These are phyloP conservation scores for Pichia nanzhaoensis DNA, from an alignment of 805 yeast genomes.

Conservation along the genomic window DNA sequence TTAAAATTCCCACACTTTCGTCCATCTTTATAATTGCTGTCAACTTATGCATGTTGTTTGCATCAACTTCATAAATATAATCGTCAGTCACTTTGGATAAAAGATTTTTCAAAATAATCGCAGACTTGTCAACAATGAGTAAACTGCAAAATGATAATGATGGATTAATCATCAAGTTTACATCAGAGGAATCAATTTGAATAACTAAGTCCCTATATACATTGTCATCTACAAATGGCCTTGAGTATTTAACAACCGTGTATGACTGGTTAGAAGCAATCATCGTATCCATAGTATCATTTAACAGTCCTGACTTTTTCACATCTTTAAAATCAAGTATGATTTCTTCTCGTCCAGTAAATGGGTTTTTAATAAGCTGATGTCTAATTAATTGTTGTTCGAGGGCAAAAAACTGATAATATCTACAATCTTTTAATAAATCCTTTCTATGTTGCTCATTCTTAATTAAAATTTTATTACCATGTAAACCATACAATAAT, in stretches of 20 bases:
- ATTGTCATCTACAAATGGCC: conserved; percentile 40
- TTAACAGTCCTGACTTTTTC: conserved; percentile 29
- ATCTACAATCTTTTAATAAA: conserved; percentile 63
- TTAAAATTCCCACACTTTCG: conserved; percentile 20
- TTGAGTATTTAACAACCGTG: conserved; percentile 30
- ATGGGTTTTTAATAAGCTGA: conserved; percentile 45
- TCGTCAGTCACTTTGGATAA: conserved; percentile 21
- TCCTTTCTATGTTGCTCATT: conserved; percentile 50
- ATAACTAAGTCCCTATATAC: conserved; percentile 33
- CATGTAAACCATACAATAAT: conserved; percentile 49
- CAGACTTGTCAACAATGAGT: conserved; percentile 21
- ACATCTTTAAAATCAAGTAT: conserved; percentile 43
- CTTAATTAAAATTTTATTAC: conserved; percentile 41
- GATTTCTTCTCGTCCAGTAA: conserved; percentile 49
- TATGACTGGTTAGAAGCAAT: conserved; percentile 13
- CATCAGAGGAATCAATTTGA: conserved; percentile 33
- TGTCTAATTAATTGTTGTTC: conserved; percentile 64
- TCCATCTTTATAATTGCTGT: conserved; percentile 18
- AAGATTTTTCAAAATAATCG: conserved; percentile 18
- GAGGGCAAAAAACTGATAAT: conserved; percentile 66
- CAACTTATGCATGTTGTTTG: conserved; percentile 12
- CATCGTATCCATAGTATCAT: conserved; percentile 13
- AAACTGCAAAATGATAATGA: conserved; percentile 26
- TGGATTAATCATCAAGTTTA: conserved; percentile 28
- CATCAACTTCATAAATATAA: conserved; percentile 21